phyloP scores from a whole-genome alignment of 306 rosid species.

The Lupinus albus region DNA sequence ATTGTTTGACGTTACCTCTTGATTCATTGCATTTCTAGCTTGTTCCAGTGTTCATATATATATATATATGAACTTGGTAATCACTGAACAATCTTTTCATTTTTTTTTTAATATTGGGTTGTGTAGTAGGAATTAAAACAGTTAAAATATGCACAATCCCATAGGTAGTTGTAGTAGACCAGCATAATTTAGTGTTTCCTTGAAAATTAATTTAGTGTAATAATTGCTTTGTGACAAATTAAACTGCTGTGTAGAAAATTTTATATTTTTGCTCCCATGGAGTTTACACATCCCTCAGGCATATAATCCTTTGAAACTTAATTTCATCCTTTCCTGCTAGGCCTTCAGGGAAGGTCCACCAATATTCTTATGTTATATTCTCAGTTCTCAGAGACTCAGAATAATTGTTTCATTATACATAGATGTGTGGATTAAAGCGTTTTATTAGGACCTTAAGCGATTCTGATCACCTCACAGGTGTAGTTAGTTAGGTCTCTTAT shows the following conservation, averaged over 20 bases:
- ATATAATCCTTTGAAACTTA: no score
- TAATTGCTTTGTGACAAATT: not conserved
- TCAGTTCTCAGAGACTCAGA: not conserved
- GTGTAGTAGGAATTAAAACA: not conserved
- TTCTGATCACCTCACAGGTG: constrained; percentile 2
- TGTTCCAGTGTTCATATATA: not conserved
- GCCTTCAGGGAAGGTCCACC: no score
- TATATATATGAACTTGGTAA: no score
- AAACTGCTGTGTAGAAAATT: no score
- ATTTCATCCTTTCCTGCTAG: no score
- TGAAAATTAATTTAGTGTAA: not conserved
- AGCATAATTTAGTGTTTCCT: not conserved
- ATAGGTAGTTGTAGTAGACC: not conserved
- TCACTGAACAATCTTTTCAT: no score
- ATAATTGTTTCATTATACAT: constrained; percentile 1
- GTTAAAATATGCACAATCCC: not conserved
- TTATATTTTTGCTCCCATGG: no score
- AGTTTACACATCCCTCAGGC: no score
- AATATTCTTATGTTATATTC: constrained; percentile 13
- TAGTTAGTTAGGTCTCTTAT: constrained; percentile 22
- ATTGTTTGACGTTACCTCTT: not conserved
- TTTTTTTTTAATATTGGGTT: no score
- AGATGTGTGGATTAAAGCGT: not conserved
- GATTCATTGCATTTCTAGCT: not conserved
- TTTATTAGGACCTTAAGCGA: constrained; percentile 1